Evolutionary conservation across 1,284 basidiomycete genomes (phyloP).

Genomic region (Takashimella tepidaria): DNA sequence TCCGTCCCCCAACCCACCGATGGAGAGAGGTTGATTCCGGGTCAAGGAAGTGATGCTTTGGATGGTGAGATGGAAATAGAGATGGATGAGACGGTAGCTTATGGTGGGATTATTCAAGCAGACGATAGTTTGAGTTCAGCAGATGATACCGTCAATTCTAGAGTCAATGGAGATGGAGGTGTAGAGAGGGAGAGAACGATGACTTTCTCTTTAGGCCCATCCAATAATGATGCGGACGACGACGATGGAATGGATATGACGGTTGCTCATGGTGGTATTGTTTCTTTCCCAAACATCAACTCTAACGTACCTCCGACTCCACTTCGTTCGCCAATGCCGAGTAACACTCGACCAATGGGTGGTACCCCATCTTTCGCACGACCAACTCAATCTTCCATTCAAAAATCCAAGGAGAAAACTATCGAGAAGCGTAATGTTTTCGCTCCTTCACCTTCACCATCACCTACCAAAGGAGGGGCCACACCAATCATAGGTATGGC

Average conservation of each 20-base stretch:
- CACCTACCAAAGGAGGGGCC: background rate
- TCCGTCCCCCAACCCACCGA: constrained; percentile 23
- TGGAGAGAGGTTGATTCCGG: constrained; percentile 19
- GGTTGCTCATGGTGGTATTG: constrained; percentile 33
- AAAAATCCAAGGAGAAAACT: constrained; percentile 17
- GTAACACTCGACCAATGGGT: constrained; percentile 19
- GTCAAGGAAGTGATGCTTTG: constrained; percentile 35
- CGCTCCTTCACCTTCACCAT: constrained; percentile 27
- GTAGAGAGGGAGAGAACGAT: constrained; percentile 27
- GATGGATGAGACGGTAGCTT: constrained; percentile 43
- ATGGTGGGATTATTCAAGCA: constrained; percentile 37
- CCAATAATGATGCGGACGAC: constrained; percentile 8
- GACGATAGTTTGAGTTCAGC: constrained; percentile 27
- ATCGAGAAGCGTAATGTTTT: constrained; percentile 39
- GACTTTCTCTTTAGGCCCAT: constrained; percentile 27
- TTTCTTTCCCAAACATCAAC: constrained; percentile 1
- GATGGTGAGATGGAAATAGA: constrained; percentile 35
- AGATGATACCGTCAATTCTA: constrained; percentile 24
- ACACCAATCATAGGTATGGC: background rate
- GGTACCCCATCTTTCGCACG: constrained; percentile 38
- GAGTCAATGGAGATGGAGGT: constrained; percentile 1
- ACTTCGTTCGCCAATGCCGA: constrained; percentile 1
- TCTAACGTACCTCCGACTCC: background rate
- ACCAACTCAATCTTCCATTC: constrained; percentile 35
- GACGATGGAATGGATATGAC: constrained; percentile 39